phyloP scores from a whole-genome alignment of 352 stramenopile genomes.

The Pythium angustatum region DNA sequence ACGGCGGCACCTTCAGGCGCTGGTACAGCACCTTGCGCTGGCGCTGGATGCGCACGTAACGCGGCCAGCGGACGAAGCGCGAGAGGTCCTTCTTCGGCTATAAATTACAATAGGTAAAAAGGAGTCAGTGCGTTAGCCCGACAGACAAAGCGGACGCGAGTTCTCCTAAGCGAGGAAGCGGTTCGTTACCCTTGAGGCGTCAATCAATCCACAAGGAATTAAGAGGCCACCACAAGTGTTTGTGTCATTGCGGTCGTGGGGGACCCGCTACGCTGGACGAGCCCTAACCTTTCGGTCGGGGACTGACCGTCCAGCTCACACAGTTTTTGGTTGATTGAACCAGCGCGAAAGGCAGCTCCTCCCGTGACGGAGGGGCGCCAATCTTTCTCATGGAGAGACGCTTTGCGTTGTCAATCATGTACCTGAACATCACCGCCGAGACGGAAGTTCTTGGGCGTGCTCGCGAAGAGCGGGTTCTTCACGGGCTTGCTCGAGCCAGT shows the following conservation, averaged over 20 bases:
- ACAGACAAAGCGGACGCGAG: neutral
- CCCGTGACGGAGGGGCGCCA: constrained; percentile 2
- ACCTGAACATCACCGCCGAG: constrained; percentile 97
- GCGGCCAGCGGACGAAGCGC: constrained; percentile 98
- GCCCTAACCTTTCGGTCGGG: too few species aligned
- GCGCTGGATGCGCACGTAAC: constrained; percentile 98
- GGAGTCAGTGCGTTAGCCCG: neutral
- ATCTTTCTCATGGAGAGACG: constrained; percentile 1
- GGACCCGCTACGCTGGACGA: constrained; percentile 90
- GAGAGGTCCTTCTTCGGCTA: constrained; percentile 96
- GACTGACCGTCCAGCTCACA: constrained; percentile 24
- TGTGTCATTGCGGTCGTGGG: constrained; percentile 92
- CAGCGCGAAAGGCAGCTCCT: too few species aligned
- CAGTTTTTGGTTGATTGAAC: constrained; percentile 27
- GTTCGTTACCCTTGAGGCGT: constrained; percentile 82
- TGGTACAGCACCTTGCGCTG: constrained; percentile 99
- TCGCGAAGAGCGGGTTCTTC: constrained; percentile 95
- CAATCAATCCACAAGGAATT: constrained; percentile 35
- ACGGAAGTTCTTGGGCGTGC: constrained; percentile 93
- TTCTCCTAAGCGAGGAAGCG: neutral
- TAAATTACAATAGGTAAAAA: neutral
- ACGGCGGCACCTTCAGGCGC: constrained; percentile 98
- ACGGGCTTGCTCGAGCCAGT: constrained; percentile 66
- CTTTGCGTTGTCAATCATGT: constrained; percentile 39
- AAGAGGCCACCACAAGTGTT: constrained; percentile 84